A percentile compares a stretch with the other conserved stretches of the same genome.
Evolutionary conservation across 345 rosid genomes (phyloP).

Genomic region (Citrus mangshanensis): DNA sequence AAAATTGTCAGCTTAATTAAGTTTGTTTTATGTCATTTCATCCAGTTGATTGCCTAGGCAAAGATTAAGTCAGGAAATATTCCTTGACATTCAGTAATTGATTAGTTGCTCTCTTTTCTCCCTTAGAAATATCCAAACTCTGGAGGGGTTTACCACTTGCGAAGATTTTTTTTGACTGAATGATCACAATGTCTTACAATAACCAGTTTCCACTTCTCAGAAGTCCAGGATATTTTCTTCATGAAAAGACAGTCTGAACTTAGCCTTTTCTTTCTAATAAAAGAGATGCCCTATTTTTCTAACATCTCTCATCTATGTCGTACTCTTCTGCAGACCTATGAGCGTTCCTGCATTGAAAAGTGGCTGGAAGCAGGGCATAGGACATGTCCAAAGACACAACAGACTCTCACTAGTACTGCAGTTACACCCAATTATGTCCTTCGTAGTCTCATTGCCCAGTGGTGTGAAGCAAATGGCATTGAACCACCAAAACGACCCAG

Average conservation of each 20-base stretch:
- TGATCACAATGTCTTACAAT: background rate
- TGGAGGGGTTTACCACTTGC: background rate
- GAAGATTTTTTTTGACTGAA: background rate
- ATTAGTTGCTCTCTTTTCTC: slow-evolving; percentile 1
- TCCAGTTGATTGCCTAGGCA: background rate
- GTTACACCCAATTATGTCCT: slow-evolving; percentile 88
- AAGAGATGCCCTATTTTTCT: background rate
- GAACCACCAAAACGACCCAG: slow-evolving; percentile 87
- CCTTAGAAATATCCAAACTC: background rate
- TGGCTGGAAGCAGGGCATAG: slow-evolving; percentile 88
- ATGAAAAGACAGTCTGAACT: background rate
- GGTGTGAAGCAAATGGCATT: slow-evolving; percentile 90
- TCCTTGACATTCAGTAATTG: slow-evolving; percentile 1
- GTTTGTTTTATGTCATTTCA: slow-evolving; percentile 3
- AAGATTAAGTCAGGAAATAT: background rate
- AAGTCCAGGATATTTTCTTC: background rate
- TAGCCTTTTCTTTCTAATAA: background rate
- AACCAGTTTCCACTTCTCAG: slow-evolving; percentile 2
- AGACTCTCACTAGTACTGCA: slow-evolving; percentile 54
- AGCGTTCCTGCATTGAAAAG: slow-evolving; percentile 90
- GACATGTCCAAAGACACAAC: slow-evolving; percentile 98
- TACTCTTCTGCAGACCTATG: slow-evolving; percentile 66
- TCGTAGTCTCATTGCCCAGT: slow-evolving; percentile 95
- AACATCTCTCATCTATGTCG: slow-evolving; percentile 14
- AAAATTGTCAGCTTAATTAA: background rate